Conservation (phyloP, 305 asterid genomes). For the Solanum aculeatissimum region DNA sequence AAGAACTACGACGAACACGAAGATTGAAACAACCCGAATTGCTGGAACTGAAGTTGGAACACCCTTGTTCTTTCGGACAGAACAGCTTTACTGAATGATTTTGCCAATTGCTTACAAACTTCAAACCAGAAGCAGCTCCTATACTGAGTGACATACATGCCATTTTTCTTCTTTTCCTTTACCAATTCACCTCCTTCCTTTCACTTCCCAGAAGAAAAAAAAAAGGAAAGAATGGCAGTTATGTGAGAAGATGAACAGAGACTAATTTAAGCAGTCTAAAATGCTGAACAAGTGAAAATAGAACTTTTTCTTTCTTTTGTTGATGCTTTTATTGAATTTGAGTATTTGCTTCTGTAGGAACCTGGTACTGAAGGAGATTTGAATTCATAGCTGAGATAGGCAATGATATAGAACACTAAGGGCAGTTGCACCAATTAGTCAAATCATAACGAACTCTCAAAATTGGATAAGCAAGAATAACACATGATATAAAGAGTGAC, state of each 20-base stretch:
- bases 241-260: neutral
- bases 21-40: conserved; percentile 8
- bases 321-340: neutral
- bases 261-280: neutral
- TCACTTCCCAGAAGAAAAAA: neutral
- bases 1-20: neutral
- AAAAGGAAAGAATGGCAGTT: no score
- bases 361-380: neutral
- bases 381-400: no score
- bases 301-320: neutral
- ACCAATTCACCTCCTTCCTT: neutral
- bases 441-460: no score
- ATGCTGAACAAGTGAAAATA: neutral
- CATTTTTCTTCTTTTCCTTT: neutral
- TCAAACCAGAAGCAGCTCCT: conserved; percentile 4
- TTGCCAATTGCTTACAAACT: conserved; percentile 1
- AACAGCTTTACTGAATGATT: conserved; percentile 2
- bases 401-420: no score
- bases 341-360: neutral
- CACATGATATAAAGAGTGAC: no score
- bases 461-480: no score
- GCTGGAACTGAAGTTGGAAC: neutral
- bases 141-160: neutral
- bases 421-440: no score
- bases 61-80: neutral